phyloP scores from a whole-genome alignment of 805 yeast genomes.

The Wilhelminamyces savonicus region DNA sequence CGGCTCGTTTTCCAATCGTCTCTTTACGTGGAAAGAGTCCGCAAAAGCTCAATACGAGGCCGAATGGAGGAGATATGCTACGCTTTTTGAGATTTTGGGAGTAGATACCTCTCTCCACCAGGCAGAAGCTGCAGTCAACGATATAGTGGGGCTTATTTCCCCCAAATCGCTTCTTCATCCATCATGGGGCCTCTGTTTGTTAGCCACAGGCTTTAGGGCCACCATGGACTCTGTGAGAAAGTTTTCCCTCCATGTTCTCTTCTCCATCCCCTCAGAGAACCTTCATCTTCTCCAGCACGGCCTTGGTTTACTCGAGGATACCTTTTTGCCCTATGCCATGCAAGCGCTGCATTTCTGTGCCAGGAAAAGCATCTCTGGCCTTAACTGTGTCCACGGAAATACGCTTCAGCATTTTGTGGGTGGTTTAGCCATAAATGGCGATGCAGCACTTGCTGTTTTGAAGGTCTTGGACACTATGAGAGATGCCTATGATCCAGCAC shows the following conservation, averaged over 20 bases:
- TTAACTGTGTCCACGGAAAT: too few species aligned
- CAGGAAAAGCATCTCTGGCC: slow-evolving; percentile 16
- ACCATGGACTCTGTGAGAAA: slow-evolving; percentile 73
- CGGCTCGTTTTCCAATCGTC: slow-evolving; percentile 21
- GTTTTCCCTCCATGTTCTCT: slow-evolving; percentile 50
- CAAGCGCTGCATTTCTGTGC: slow-evolving; percentile 56
- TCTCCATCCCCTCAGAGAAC: slow-evolving; percentile 43
- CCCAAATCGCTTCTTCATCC: slow-evolving; percentile 49
- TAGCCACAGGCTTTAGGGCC: slow-evolving; percentile 71
- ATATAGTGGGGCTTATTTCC: slow-evolving; percentile 49
- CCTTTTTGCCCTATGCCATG: slow-evolving; percentile 55
- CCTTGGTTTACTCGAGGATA: slow-evolving; percentile 38
- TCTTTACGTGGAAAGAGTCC: slow-evolving; percentile 40
- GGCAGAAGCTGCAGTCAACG: slow-evolving; percentile 67
- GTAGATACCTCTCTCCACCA: slow-evolving; percentile 85
- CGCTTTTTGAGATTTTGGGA: slow-evolving; percentile 74
- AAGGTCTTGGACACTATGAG: slow-evolving; percentile 41
- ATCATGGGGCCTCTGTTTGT: slow-evolving; percentile 67
- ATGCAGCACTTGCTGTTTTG: slow-evolving; percentile 26
- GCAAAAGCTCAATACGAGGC: slow-evolving; percentile 24
- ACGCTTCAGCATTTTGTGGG: too few species aligned
- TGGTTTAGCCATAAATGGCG: too few species aligned
- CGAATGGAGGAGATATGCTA: slow-evolving; percentile 68
- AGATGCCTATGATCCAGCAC: slow-evolving; percentile 62
- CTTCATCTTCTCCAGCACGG: slow-evolving; percentile 30